Conservation (phyloP, 352 stramenopile genomes). For the Pythium volutum region DNA sequence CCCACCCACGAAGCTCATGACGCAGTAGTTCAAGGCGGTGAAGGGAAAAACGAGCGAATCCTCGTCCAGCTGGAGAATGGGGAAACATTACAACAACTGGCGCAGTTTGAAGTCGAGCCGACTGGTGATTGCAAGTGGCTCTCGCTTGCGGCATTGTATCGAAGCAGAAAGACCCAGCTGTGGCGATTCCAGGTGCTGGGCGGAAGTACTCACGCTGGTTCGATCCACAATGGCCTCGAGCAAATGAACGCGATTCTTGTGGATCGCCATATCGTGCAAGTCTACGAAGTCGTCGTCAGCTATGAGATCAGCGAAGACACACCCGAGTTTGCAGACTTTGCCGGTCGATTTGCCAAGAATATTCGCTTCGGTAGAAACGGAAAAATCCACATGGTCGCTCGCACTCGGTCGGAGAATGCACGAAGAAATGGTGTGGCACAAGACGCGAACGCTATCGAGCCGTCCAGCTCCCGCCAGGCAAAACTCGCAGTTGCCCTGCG, state of each 20-base stretch:
- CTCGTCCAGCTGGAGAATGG: constrained; percentile 52
- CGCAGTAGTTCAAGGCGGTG: background rate
- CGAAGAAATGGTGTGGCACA: background rate
- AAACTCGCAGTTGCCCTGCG: constrained; percentile 39
- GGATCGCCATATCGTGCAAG: constrained; percentile 50
- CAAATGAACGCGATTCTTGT: constrained; percentile 50
- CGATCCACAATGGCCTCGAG: constrained; percentile 49
- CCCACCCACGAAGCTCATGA: constrained; percentile 30
- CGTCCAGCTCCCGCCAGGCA: background rate
- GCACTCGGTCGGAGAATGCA: constrained; percentile 12
- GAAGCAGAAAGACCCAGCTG: constrained; percentile 43
- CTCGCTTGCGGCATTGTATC: constrained; percentile 45
- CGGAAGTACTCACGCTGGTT: constrained; percentile 33
- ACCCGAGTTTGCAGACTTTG: constrained; percentile 40
- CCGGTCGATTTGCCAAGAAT: constrained; percentile 43
- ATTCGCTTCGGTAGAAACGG: constrained; percentile 66
- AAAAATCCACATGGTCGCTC: constrained; percentile 31
- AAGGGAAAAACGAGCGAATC: background rate
- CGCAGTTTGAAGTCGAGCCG: constrained; percentile 41
- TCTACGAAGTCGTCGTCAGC: constrained; percentile 47
- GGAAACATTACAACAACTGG: constrained; percentile 42
- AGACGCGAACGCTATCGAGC: background rate
- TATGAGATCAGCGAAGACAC: constrained; percentile 24
- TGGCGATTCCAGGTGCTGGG: constrained; percentile 57
- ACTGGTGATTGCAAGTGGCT: constrained; percentile 40